These are phyloP conservation scores for Ambrosia hybrid DNA, from an alignment of 140 eudicot genomes.

Conservation along the genomic window DNA sequence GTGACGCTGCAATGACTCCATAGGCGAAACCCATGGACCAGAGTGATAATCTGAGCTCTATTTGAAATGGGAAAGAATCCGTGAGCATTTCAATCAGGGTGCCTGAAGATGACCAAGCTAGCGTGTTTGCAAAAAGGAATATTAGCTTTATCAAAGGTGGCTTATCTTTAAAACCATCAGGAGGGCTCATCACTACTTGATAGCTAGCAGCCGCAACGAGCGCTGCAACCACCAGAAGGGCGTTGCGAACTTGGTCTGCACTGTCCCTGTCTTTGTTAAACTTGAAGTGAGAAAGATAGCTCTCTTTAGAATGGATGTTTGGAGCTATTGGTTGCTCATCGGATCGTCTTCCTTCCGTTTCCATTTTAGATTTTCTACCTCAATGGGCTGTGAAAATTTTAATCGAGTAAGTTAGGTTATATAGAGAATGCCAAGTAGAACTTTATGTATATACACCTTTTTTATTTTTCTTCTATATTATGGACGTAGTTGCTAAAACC, in stretches of 20 bases:
- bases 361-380: neutral
- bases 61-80: conserved; percentile 2
- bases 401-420: neutral
- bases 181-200: conserved; percentile 6
- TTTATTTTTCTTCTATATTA: too few relatives aligned
- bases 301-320: neutral
- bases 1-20: neutral
- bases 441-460: neutral
- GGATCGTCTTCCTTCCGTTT: neutral
- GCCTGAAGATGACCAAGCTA: neutral
- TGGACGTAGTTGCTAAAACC: neutral
- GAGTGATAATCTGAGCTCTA: neutral
- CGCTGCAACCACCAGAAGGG: conserved; percentile 12
- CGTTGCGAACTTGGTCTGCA: neutral
- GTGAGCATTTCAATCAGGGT: neutral
- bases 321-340: neutral
- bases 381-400: neutral
- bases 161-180: neutral
- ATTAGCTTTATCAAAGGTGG: neutral
- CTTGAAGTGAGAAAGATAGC: neutral
- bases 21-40: neutral
- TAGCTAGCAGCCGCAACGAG: conserved; percentile 6
- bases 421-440: neutral
- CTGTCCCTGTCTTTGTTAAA: neutral
- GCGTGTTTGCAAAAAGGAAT: conserved; percentile 1